Percentiles rank a stretch among this genome's conserved stretches.
Conservation (phyloP, 495 filamentous ascomycete species). For the Xylaria sp. region DNA sequence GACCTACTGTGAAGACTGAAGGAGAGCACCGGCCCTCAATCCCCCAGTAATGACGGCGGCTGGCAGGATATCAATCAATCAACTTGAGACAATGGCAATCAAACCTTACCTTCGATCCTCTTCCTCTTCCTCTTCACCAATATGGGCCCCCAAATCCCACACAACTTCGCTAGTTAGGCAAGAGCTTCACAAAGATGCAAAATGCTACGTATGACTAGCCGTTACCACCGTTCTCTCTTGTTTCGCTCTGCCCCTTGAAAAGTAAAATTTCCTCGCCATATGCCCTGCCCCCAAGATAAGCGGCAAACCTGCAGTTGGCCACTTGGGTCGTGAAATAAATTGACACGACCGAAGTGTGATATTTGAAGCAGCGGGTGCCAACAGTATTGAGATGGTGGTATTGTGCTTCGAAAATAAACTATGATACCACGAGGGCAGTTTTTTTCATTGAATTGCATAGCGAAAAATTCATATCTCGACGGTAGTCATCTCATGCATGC, state of each 20-base stretch:
- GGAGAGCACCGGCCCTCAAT: not conserved
- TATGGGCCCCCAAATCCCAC: not conserved
- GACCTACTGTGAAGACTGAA: conserved; percentile 26
- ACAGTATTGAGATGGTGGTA: not conserved
- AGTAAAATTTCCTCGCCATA: not conserved
- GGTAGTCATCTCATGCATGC: not conserved
- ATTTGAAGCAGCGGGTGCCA: not conserved
- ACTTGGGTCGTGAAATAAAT: not conserved
- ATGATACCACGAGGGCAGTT: not conserved
- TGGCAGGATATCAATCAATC: not conserved
- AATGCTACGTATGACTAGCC: no score
- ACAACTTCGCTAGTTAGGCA: not conserved
- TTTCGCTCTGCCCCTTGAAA: not conserved
- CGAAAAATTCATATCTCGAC: not conserved
- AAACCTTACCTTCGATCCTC: not conserved
- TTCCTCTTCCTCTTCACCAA: no score
- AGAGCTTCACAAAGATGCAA: not conserved
- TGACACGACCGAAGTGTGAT: not conserved
- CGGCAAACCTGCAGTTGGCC: not conserved
- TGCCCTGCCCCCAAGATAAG: not conserved
- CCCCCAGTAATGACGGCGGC: not conserved
- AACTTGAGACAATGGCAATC: conserved; percentile 4
- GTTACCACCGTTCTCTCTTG: not conserved
- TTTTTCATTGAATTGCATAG: not conserved
- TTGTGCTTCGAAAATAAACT: not conserved